These are phyloP conservation scores for Macrophomina phaseolina DNA, from an alignment of 2,329 filamentous ascomycete genomes.

Conservation along the genomic window DNA sequence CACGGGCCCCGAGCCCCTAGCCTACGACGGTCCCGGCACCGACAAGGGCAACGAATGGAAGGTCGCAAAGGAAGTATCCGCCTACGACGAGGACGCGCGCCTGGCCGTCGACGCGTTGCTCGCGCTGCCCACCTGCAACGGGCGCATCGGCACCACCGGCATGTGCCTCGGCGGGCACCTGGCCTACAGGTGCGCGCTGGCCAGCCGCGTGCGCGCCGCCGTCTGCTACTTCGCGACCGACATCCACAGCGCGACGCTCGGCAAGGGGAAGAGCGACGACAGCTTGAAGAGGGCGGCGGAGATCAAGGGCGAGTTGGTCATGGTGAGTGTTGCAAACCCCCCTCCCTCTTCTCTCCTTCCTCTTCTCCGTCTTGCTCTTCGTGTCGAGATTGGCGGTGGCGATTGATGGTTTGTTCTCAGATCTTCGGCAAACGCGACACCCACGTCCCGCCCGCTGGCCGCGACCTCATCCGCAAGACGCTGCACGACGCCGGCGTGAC, in stretches of 20 bases:
- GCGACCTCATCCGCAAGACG: conserved; percentile 82
- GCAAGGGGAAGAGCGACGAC: conserved; percentile 69
- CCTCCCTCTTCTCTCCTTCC: not conserved
- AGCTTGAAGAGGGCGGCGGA: conserved; percentile 65
- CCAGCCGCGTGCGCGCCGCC: conserved; percentile 75
- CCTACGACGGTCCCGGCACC: conserved; percentile 87
- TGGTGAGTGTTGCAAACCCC: conserved; percentile 55
- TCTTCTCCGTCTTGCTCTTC: too few relatives aligned
- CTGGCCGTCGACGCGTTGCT: conserved; percentile 51
- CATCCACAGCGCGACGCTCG: conserved; percentile 80
- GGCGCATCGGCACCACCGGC: conserved; percentile 77
- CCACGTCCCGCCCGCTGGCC: conserved; percentile 81
- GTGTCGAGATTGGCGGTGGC: too few relatives aligned
- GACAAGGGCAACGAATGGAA: conserved; percentile 89
- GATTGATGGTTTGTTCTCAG: conserved; percentile 35
- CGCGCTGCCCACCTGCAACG: conserved; percentile 64
- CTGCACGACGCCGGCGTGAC: conserved; percentile 75
- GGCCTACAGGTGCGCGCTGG: conserved; percentile 74
- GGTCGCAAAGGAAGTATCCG: conserved; percentile 79
- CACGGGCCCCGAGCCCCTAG: conserved; percentile 78
- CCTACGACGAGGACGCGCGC: conserved; percentile 72
- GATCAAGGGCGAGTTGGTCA: conserved; percentile 78
- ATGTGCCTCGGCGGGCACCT: conserved; percentile 96
- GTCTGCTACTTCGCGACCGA: conserved; percentile 94
- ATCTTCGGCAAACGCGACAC: conserved; percentile 93